phyloP scores from a whole-genome alignment of 495 filamentous ascomycete species.

The Entonaema liquescens region DNA sequence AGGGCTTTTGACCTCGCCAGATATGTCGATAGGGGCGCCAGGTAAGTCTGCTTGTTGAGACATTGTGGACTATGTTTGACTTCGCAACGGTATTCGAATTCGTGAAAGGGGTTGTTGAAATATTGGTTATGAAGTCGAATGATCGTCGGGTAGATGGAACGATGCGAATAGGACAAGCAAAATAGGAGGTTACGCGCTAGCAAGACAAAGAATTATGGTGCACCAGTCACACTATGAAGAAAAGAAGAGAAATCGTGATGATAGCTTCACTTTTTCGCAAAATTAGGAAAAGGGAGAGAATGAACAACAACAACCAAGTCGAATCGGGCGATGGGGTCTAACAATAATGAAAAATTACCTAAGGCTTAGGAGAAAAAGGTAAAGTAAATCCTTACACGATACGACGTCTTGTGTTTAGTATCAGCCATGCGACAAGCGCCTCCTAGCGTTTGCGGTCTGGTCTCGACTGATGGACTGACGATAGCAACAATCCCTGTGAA shows the following conservation, averaged over 20 bases:
- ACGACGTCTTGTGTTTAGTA: constrained; percentile 24
- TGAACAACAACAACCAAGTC: neutral
- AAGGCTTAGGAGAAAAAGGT: constrained; percentile 14
- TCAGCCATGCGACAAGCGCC: constrained; percentile 27
- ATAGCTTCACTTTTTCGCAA: constrained; percentile 42
- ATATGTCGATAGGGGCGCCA: no score
- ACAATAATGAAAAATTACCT: constrained; percentile 16
- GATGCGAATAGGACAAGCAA: constrained; percentile 15
- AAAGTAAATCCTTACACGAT: constrained; percentile 15
- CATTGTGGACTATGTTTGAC: constrained; percentile 27
- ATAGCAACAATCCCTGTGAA: constrained; percentile 41
- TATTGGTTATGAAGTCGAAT: constrained; percentile 26
- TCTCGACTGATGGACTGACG: constrained; percentile 40
- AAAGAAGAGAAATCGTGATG: constrained; percentile 27
- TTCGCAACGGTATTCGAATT: constrained; percentile 4
- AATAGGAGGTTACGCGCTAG: constrained; percentile 27
- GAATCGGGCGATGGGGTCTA: constrained; percentile 11
- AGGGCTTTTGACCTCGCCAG: no score
- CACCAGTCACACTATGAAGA: constrained; percentile 44
- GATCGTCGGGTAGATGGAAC: constrained; percentile 21
- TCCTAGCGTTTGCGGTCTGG: constrained; percentile 10
- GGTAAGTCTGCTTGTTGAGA: constrained; percentile 1
- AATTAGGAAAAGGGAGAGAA: constrained; percentile 29
- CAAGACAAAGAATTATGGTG: constrained; percentile 40
- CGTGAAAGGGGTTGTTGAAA: neutral